Percentiles rank a stretch among this genome's conserved stretches.
These are phyloP conservation scores for Termitomyces sp. DNA, from an alignment of 768 basidiomycete genomes.

Conservation along the genomic window DNA sequence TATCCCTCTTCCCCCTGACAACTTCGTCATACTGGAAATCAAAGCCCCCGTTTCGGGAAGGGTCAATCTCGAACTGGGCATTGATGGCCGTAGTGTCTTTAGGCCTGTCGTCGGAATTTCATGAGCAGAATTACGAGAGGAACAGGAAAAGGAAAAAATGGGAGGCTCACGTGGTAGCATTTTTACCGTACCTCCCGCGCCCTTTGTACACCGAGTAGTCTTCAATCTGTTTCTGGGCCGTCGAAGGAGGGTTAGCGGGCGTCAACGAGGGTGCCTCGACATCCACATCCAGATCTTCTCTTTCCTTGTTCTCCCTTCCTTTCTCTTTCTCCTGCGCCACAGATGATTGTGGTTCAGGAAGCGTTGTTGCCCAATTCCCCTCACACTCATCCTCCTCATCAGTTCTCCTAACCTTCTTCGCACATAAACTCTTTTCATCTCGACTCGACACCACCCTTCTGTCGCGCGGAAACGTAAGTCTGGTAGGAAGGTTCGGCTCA, in stretches of 20 bases:
- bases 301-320: conserved; percentile 19
- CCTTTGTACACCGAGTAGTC: conserved; percentile 51
- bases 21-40: conserved; percentile 72
- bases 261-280: conserved; percentile 12
- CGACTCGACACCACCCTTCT: conserved; percentile 11
- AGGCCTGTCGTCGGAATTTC: conserved; percentile 14
- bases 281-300: not conserved
- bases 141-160: not conserved
- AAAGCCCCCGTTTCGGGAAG: conserved; percentile 57
- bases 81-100: conserved; percentile 47
- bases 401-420: conserved; percentile 12
- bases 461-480: not conserved
- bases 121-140: not conserved
- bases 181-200: conserved; percentile 51
- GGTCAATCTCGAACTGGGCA: conserved; percentile 60
- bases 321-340: not conserved
- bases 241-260: conserved; percentile 16
- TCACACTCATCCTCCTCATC: not conserved
- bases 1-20: conserved; percentile 57
- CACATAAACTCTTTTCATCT: conserved; percentile 8
- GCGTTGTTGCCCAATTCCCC: not conserved
- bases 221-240: conserved; percentile 17
- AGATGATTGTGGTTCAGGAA: not conserved
- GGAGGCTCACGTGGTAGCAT: conserved; percentile 22
- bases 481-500: not conserved